Evolutionary conservation across 306 rosid species (phyloP).

Genomic region (Corylus heterophylla): DNA sequence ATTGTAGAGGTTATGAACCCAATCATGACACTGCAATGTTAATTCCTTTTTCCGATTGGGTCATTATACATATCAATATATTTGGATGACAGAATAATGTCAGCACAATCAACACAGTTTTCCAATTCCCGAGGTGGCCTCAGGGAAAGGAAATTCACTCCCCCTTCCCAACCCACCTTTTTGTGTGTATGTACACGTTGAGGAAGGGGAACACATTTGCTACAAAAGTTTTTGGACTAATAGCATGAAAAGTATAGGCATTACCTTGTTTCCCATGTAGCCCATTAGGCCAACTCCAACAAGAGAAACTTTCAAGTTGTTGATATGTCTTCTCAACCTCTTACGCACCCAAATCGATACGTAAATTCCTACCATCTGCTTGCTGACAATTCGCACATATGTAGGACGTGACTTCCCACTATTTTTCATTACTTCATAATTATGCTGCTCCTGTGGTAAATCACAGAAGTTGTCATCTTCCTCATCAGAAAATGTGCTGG

Average conservation of each 20-base stretch:
- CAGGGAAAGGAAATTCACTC: not conserved
- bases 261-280: constrained; percentile 99
- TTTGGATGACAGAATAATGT: not conserved
- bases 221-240: constrained; percentile 17
- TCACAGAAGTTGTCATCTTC: constrained; percentile 57
- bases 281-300: constrained; percentile 99
- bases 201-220: not conserved
- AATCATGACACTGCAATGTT: not conserved
- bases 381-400: constrained; percentile 84
- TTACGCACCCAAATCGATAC: constrained; percentile 92
- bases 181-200: not conserved
- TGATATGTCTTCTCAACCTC: constrained; percentile 82
- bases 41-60: not conserved
- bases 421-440: constrained; percentile 13
- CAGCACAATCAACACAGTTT: not conserved
- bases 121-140: constrained; percentile 9
- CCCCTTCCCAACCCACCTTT: not conserved
- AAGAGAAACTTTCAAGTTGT: constrained; percentile 80
- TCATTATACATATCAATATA: not conserved
- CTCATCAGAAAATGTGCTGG: constrained; percentile 44
- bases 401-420: constrained; percentile 38
- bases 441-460: constrained; percentile 33
- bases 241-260: constrained; percentile 13
- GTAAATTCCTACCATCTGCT: constrained; percentile 98
- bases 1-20: constrained; percentile 1